These are phyloP conservation scores for Aspergillus udagawae DNA, from an alignment of 2,329 filamentous ascomycete genomes.

Conservation along the genomic window DNA sequence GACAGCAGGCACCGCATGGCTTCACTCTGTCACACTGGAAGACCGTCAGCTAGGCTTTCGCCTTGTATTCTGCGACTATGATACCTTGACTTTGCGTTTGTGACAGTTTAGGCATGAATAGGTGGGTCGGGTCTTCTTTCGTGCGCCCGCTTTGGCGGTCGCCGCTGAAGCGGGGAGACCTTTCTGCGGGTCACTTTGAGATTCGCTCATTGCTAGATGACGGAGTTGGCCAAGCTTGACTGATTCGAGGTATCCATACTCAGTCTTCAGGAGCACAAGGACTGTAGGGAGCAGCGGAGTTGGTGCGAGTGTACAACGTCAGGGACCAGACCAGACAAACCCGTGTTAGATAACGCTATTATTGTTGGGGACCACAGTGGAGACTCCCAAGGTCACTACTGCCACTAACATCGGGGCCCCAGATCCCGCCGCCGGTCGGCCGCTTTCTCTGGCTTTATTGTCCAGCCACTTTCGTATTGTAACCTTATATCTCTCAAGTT, in stretches of 20 bases:
- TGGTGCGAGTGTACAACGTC: no score
- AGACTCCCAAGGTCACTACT: neutral
- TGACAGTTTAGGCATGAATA: constrained; percentile 29
- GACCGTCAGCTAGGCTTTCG: no score
- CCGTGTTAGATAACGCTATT: neutral
- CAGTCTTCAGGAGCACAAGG: neutral
- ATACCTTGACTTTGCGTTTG: constrained; percentile 33
- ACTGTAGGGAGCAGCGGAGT: no score
- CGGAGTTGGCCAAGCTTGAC: neutral
- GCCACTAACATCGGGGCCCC: neutral
- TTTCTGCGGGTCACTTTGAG: neutral
- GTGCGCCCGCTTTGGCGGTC: constrained; percentile 7
- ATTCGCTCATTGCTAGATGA: constrained; percentile 1
- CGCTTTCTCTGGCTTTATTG: neutral
- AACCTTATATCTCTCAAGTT: no score
- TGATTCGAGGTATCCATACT: neutral
- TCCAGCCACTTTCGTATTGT: no score
- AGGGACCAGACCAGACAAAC: no score
- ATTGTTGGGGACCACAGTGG: neutral
- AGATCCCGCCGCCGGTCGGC: neutral
- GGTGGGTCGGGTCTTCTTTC: constrained; percentile 27
- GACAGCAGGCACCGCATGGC: constrained; percentile 28
- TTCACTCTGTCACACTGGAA: constrained; percentile 32
- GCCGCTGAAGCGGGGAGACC: neutral
- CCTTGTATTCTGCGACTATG: no score